Conservation (phyloP, 169 alveolate species). For the Perkinsus marinus region DNA sequence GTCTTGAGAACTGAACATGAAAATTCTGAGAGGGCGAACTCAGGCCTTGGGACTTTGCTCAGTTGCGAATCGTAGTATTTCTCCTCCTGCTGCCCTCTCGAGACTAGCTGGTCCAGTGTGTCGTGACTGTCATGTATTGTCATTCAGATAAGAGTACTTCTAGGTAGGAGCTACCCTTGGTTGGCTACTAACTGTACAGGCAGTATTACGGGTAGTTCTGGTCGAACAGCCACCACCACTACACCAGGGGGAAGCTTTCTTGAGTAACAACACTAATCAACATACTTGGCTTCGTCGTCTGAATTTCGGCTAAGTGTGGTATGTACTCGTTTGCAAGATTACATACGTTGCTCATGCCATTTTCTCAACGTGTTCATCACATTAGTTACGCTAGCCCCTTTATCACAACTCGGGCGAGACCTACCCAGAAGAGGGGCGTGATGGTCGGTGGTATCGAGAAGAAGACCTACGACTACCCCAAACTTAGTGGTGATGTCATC, state of each 20-base stretch:
- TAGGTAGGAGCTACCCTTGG: not conserved
- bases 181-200: not conserved
- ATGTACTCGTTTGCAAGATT: too few species aligned
- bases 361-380: too few species aligned
- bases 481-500: not conserved
- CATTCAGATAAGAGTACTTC: not conserved
- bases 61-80: too few species aligned
- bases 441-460: not conserved
- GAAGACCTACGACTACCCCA: not conserved
- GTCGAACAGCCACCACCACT: not conserved
- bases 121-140: not conserved
- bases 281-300: too few species aligned
- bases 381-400: not conserved
- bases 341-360: too few species aligned
- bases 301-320: too few species aligned
- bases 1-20: too few species aligned
- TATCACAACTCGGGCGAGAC: not conserved
- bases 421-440: not conserved
- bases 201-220: not conserved
- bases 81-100: too few species aligned
- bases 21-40: too few species aligned
- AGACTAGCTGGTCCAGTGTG: not conserved
- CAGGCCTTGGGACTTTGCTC: too few species aligned
- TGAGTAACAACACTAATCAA: not conserved
- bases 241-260: not conserved